Base-by-base conservation (phyloP, 495 filamentous ascomycete genomes). In the Aspergillus ellipticus region DNA sequence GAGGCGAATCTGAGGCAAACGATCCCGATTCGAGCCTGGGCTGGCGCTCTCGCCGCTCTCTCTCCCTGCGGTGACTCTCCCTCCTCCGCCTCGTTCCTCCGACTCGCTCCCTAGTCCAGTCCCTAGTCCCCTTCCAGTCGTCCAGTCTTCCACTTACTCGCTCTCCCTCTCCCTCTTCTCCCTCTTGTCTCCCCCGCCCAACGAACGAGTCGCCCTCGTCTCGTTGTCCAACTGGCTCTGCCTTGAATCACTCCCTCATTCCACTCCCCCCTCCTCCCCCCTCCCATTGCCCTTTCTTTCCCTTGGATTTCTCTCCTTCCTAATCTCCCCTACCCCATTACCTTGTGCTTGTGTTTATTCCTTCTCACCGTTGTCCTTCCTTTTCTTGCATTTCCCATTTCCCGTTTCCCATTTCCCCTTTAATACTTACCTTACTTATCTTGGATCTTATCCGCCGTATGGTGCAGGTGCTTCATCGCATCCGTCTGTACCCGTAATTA, bases 151-250 rank as follows among this genome's bases (percentile, higher is more conserved):
- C 35, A 5, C 11, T n/a, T 39, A 0, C 35, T 4, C n/a, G 1
- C 35, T 13, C 24, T 35, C 52, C 50, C 43, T 49, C 33, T 28
- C 43, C 10, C 39, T 50, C 46, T 20, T 56, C 47, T 42, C 48
- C 28, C 41, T 53, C 39, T 55, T 43, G 15, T 19, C 24, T 53
- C 37, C 41, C 56, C 55, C 48, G 52, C 53, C 60, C 55, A 39
- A 39, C 35, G 35, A 62, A 56, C 55, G 55, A 58, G 55, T 56
- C 59, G 55, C 46, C 42, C 52, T 58, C 49, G 51, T 62, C 60
- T 58, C 49, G 55, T 58, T 54, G 56, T 51, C 56, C 60, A 53
- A 48, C 55, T 62, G 57, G 47, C 52, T 55, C 51, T 51, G 13
- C 33, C 48, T 39, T n/a, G 35, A 39, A 39, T 39, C 35, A 39